Base-by-base conservation (phyloP, 1,284 basidiomycete species). In the Pascua sp. region DNA sequence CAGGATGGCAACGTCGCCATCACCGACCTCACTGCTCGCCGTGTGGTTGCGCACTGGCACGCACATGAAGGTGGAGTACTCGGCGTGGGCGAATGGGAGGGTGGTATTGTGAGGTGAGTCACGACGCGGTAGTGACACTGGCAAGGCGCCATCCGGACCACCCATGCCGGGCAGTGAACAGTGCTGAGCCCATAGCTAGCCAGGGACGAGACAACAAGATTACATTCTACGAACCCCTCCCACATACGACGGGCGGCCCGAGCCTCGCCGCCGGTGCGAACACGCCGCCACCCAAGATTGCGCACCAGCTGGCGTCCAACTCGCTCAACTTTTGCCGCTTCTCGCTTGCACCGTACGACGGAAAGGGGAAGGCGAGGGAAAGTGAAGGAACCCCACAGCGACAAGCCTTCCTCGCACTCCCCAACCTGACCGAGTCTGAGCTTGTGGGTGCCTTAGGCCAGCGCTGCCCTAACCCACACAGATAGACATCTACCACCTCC, bases 321-420 rank as follows among this genome's bases (percentile, higher is more conserved):
- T 85, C 91, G 2, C 80, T 95, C 61, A 95, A 94, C 72, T 95
- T 89, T 70, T 94, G 91, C 75, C 84, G 86, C 1, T 92, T 94
- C 71, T 83, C 85, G 5, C 69, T 88, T 0, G 66, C 83, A 37
- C 69, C 41, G 2, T 32, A 43, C 38, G 40, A 54, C 47, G 51
- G 50, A 41, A 61, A 60, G 46, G 65, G 61, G 40, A 55, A 56
- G 40, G 51, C 46, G 62, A 62, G 50, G 60, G 61, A 67, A 60
- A 38, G 24, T 32, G 24, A 32, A 44, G 43, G 43, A 46, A 10
- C 1, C n/a, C 12, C 5, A 8, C 15, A n/a, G 11, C 58, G 55
- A 48, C 59, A 77, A 42, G 85, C 84, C 0, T 72, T 90, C 47
- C 72, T 95, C 44, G 90, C 88, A 0, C 77, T 95, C 11, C 91